Evolutionary conservation across 75 land plant species (phyloP).

Genomic region (Gnetum montanum): DNA sequence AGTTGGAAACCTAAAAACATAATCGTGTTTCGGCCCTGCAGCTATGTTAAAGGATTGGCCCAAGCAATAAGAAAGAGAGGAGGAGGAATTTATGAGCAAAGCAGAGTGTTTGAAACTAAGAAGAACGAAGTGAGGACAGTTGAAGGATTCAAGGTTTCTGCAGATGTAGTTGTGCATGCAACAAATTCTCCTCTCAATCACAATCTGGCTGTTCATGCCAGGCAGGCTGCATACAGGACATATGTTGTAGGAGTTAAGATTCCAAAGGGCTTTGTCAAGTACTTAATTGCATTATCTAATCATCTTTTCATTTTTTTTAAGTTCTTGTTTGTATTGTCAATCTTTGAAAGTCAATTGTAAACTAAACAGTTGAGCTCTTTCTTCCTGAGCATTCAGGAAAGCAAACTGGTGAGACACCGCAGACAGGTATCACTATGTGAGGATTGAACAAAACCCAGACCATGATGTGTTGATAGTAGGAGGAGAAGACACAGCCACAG

Average conservation of each 20-base stretch:
- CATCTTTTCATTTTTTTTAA: no score
- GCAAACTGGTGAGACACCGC: slow-evolving; percentile 38
- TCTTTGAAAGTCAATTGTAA: no score
- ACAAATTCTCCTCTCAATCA: slow-evolving; percentile 36
- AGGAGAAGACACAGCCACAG: slow-evolving; percentile 26
- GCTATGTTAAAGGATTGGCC: slow-evolving; percentile 34
- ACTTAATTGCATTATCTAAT: no score
- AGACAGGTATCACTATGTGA: slow-evolving; percentile 27
- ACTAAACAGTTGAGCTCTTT: no score
- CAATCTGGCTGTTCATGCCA: slow-evolving; percentile 22
- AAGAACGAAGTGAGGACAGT: slow-evolving; percentile 17
- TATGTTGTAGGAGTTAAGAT: slow-evolving; percentile 25
- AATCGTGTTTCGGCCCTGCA: no score
- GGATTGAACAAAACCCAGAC: slow-evolving; percentile 19
- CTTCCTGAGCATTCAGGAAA: no score
- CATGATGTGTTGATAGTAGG: slow-evolving; percentile 34
- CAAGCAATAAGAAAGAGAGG: slow-evolving; percentile 24
- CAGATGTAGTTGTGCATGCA: slow-evolving; percentile 24
- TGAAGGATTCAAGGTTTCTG: slow-evolving; percentile 17
- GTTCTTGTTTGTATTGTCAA: no score
- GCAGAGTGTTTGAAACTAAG: slow-evolving; percentile 10
- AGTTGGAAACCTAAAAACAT: neutral
- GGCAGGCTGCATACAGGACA: slow-evolving; percentile 23
- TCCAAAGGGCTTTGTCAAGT: slow-evolving; percentile 31
- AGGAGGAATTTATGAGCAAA: slow-evolving; percentile 25